Percentiles rank a stretch among this genome's conserved stretches.
Evolutionary conservation across 495 filamentous ascomycete species (phyloP).

Genomic region (Parachaetomium inaequale): DNA sequence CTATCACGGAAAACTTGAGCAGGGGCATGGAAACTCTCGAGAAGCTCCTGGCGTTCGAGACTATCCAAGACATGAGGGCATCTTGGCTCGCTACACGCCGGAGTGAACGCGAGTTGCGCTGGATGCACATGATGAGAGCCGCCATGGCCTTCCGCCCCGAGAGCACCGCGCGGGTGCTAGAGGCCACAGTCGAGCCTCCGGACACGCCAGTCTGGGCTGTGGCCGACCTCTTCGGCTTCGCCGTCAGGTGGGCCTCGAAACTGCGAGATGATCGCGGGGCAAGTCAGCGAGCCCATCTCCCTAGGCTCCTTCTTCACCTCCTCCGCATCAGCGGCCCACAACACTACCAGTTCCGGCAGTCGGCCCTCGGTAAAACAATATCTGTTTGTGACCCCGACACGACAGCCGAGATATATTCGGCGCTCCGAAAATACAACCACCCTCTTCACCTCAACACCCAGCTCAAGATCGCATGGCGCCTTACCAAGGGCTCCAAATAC

Average conservation of each 20-base stretch:
- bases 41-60: constrained; percentile 23
- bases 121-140: constrained; percentile 53
- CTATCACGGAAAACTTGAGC: too few relatives aligned
- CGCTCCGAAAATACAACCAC: constrained; percentile 32
- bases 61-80: constrained; percentile 37
- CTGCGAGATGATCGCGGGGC: background rate
- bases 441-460: constrained; percentile 40
- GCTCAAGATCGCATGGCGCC: constrained; percentile 38
- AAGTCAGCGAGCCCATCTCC: background rate
- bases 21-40: background rate
- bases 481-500: constrained; percentile 26
- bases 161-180: constrained; percentile 46
- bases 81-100: constrained; percentile 40
- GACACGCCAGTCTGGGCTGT: constrained; percentile 50
- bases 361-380: constrained; percentile 28
- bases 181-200: constrained; percentile 42
- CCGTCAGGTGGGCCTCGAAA: constrained; percentile 28
- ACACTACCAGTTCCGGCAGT: constrained; percentile 29
- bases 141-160: constrained; percentile 47
- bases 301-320: constrained; percentile 13
- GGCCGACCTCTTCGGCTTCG: constrained; percentile 48
- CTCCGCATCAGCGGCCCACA: constrained; percentile 16
- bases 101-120: constrained; percentile 35
- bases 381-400: constrained; percentile 15
- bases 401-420: constrained; percentile 31